phyloP scores from a whole-genome alignment of 73 alveolate species.

The Uronychia setigera region DNA sequence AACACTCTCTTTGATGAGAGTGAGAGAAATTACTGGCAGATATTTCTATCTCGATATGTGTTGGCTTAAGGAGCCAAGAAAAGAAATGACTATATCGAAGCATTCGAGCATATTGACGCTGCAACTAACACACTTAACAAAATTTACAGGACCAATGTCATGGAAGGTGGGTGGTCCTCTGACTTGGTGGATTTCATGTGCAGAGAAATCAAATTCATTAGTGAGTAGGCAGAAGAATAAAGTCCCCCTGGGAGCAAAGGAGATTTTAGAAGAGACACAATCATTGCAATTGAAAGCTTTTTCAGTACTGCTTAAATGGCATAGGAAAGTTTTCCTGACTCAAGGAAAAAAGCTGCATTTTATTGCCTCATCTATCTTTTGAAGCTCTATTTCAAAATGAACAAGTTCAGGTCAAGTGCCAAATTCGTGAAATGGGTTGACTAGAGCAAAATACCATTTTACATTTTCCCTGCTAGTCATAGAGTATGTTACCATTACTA shows the following conservation, averaged over 20 bases:
- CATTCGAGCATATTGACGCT: neutral
- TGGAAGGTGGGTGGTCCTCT: conserved; percentile 4
- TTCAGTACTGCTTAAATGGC: conserved; percentile 10
- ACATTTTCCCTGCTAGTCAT: conserved; percentile 25
- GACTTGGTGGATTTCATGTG: neutral
- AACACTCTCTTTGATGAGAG: neutral
- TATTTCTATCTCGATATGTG: neutral
- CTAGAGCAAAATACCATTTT: conserved; percentile 8
- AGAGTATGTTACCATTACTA: conserved; percentile 44
- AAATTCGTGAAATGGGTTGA: conserved; percentile 51
- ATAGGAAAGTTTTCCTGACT: conserved; percentile 22
- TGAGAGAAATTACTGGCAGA: neutral
- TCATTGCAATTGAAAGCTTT: conserved; percentile 2
- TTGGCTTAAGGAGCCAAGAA: neutral
- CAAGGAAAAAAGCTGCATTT: conserved; percentile 13
- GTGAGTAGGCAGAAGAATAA: neutral
- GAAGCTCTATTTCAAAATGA: conserved; percentile 38
- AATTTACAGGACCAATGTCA: neutral
- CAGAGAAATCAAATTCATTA: neutral
- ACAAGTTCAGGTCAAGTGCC: conserved; percentile 36
- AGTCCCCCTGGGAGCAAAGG: neutral
- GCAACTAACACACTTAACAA: neutral
- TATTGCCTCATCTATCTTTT: conserved; percentile 1
- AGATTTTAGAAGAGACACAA: neutral
- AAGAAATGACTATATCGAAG: neutral